phyloP scores from a whole-genome alignment of 108 stramenopile genomes.

The Skeletonema grethae region DNA sequence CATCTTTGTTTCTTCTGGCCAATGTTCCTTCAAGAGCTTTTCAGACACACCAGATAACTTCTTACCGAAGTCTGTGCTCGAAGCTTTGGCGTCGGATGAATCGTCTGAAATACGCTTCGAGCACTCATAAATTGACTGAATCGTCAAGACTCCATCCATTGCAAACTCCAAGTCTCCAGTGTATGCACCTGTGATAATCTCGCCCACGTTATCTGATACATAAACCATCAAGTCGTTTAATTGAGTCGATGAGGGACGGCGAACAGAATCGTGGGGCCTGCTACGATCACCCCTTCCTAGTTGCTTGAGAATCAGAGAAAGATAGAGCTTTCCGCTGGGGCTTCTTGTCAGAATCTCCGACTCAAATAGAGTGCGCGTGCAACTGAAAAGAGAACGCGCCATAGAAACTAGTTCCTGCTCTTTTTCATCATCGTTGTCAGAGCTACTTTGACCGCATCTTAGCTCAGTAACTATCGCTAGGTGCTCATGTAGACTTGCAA shows the following conservation, averaged over 20 bases:
- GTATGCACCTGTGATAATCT: conserved; percentile 36
- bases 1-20: conserved; percentile 51
- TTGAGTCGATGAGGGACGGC: conserved; percentile 10
- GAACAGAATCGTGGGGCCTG: background rate
- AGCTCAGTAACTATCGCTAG: conserved; percentile 42
- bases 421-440: conserved; percentile 17
- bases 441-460: conserved; percentile 26
- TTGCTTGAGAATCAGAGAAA: conserved; percentile 38
- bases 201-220: conserved; percentile 31
- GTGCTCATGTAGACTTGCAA: conserved; percentile 45
- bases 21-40: conserved; percentile 31
- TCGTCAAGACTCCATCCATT: conserved; percentile 49
- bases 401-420: conserved; percentile 18
- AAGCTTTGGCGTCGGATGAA: conserved; percentile 6
- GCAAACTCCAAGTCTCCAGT: conserved; percentile 50
- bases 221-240: conserved; percentile 18
- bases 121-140: conserved; percentile 44
- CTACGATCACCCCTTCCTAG: conserved; percentile 40
- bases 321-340: conserved; percentile 22
- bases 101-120: conserved; percentile 21
- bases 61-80: conserved; percentile 6
- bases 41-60: conserved; percentile 37
- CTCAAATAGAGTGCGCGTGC: conserved; percentile 31
- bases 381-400: conserved; percentile 34
- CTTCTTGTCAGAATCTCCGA: conserved; percentile 36